Evolutionary conservation across 768 basidiomycete genomes (phyloP).

Genomic region (Hygrocybe punicea): DNA sequence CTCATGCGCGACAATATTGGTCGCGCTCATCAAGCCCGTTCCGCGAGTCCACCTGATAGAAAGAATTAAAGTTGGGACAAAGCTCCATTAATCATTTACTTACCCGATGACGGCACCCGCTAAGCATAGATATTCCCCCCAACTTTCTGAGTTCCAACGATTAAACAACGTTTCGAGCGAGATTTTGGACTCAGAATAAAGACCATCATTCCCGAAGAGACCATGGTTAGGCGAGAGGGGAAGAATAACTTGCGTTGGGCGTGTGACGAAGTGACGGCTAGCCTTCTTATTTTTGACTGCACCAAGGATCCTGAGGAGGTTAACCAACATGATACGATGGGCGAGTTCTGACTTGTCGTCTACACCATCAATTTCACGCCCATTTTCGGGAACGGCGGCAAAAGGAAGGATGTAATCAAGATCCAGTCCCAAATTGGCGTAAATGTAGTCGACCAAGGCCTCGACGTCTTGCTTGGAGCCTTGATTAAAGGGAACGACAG

Average conservation of each 20-base stretch:
- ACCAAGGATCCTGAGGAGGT: conserved; percentile 91
- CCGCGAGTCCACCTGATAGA: conserved; percentile 87
- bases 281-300: conserved; percentile 99
- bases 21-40: conserved; percentile 94
- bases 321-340: conserved; percentile 98
- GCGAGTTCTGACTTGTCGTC: conserved; percentile 98
- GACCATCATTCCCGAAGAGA: conserved; percentile 93
- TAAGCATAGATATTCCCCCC: conserved; percentile 98
- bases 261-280: conserved; percentile 91
- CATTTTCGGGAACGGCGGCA: conserved; percentile 97
- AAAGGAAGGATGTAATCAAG: conserved; percentile 98
- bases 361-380: conserved; percentile 94
- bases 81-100: conserved; percentile 22
- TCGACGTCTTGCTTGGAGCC: conserved; percentile 99
- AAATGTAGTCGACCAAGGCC: conserved; percentile 97
- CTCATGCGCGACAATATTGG: conserved; percentile 91
- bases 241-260: conserved; percentile 96
- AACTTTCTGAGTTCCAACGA: conserved; percentile 96
- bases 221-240: conserved; percentile 98
- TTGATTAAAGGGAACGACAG: conserved; percentile 99
- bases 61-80: neutral
- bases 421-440: conserved; percentile 90
- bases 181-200: conserved; percentile 98
- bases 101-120: conserved; percentile 98
- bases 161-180: conserved; percentile 97